Evolutionary conservation across 2,329 filamentous ascomycete species (phyloP), one percentile per base, ranked within the genome.

Genomic region (Blastomyces gilchristii): DNA sequence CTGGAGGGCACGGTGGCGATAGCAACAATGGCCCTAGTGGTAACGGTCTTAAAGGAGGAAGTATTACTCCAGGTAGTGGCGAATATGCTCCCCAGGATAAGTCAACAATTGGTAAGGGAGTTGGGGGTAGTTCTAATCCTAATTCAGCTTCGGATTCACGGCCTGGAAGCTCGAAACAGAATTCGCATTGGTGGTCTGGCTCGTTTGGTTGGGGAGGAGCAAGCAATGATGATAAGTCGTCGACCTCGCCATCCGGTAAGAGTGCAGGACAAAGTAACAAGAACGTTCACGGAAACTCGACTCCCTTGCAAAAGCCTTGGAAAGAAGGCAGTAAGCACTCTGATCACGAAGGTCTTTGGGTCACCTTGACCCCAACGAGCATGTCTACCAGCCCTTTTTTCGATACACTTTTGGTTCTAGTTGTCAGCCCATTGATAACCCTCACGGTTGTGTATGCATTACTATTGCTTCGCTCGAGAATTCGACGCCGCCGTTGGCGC

Each of bases 321-420:
- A 60, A 34, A 41, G 49, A 71, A 61, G 69, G 72, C 22, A 69
- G 70, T 56, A 71, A 77, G 37, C 74, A 73, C 66, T 77, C 81
- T 47, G 79, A 80, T 14, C 87, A 87, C 67, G 87, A 94, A 69
- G 93, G 91, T 1, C 83, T 99, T 4, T 97, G 91, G 91, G 91
- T 99, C n/a, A 96, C 94, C 8, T 85, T 99, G 62, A 94, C 91
- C 0, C 94, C 92, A 0, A 92, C 91, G 0, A 93, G 86, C 75
- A 85, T 87, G 78, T 93, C 91, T 66, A 88, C 89, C 5, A 95
- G 88, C 69, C 92, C 94, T 0, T 96, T 99, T 78, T 92, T 97
- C 69, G 94, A 99, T 73, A 97, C 93, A 0, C 82, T 99, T 2
- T 81, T 97, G n/a, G 91, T 99, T 9, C 81, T 99, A n/a, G 91